These are phyloP conservation scores for Carpinus viminea DNA, from an alignment of 306 rosid species.

Conservation along the genomic window DNA sequence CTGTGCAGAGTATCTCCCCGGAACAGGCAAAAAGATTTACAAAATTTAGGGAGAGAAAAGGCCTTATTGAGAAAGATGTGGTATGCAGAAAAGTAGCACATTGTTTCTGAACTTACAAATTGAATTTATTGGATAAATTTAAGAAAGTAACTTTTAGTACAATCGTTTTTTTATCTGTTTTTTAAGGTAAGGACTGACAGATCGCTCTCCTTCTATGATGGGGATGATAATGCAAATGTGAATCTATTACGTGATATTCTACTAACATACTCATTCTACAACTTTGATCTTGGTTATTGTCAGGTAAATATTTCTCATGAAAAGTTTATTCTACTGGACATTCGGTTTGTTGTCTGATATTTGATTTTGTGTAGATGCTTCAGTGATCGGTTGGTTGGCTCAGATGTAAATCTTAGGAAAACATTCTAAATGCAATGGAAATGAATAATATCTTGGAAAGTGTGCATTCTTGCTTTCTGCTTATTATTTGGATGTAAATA, in stretches of 20 bases:
- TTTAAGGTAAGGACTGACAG: conserved; percentile 94
- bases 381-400: neutral
- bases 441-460: neutral
- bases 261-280: conserved; percentile 94
- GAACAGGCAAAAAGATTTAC: conserved; percentile 94
- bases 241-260: conserved; percentile 78
- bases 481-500: neutral
- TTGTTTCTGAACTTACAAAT: conserved; percentile 23
- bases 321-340: conserved; percentile 12
- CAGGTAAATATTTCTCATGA: conserved; percentile 60
- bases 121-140: conserved; percentile 14
- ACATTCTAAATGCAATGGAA: neutral
- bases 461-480: neutral
- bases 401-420: neutral
- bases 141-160: conserved; percentile 34
- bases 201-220: conserved; percentile 73
- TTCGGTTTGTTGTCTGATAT: conserved; percentile 9
- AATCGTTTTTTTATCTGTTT: conserved; percentile 28
- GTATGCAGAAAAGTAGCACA: conserved; percentile 47
- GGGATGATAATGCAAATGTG: conserved; percentile 92
- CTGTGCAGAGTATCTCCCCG: conserved; percentile 71
- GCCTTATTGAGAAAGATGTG: conserved; percentile 98
- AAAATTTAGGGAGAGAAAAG: conserved; percentile 94
- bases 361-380: neutral
- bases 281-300: conserved; percentile 98